Evolutionary conservation across 148 eudicot genomes (phyloP).

Genomic region (Persicaria maculosa): DNA sequence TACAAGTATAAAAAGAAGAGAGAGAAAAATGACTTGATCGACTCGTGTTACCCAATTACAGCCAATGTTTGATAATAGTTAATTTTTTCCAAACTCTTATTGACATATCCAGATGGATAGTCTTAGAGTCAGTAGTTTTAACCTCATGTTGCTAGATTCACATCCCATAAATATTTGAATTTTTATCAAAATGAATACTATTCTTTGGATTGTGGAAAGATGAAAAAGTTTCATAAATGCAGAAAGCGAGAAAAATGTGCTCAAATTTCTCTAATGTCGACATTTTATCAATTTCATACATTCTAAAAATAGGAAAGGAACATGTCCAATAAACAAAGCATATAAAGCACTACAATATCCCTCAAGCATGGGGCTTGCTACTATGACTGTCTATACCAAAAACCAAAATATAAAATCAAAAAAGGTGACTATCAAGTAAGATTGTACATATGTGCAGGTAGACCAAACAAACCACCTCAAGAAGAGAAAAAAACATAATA

Average conservation of each 20-base stretch:
- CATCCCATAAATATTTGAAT: background rate
- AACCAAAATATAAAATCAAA: background rate
- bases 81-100: background rate
- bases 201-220: background rate
- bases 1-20: too few species aligned
- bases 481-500: background rate
- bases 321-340: constrained; percentile 1
- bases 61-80: background rate
- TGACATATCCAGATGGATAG: background rate
- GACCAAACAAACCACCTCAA: background rate
- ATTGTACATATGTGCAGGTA: background rate
- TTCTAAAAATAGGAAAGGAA: background rate
- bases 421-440: constrained; percentile 1
- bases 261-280: background rate
- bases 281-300: background rate
- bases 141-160: background rate
- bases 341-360: background rate
- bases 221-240: background rate
- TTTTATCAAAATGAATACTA: background rate
- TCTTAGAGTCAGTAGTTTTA: background rate
- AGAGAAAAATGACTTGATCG: too few species aligned
- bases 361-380: background rate
- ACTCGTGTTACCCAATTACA: too few species aligned
- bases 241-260: background rate
- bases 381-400: background rate